Conservation (phyloP, 805 yeast species). For the Metschnikowia kunwiensis region DNA sequence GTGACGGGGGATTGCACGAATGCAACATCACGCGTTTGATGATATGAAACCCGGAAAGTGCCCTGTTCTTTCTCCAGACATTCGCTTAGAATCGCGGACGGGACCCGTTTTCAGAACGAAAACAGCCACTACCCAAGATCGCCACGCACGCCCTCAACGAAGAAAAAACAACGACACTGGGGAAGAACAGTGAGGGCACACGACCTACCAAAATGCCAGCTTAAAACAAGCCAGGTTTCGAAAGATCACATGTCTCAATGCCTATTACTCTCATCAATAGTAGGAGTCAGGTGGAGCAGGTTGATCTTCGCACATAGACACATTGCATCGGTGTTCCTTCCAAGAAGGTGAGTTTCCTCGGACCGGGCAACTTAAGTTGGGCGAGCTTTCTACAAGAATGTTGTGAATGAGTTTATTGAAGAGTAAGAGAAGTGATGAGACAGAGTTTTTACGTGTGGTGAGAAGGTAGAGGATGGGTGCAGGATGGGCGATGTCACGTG, state of each 20-base stretch:
- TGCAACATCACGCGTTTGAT: conserved; percentile 2
- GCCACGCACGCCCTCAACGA: not conserved
- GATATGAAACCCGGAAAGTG: conserved; percentile 2
- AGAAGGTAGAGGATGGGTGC: too few species aligned
- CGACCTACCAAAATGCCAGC: not conserved
- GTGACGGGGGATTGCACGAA: not conserved
- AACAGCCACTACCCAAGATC: not conserved
- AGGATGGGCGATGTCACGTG: too few species aligned
- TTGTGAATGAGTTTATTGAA: conserved; percentile 1
- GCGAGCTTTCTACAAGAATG: conserved; percentile 21
- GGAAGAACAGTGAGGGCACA: conserved; percentile 4
- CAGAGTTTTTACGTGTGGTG: too few species aligned
- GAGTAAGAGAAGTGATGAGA: conserved; percentile 2
- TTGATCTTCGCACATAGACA: conserved; percentile 46
- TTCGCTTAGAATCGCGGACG: not conserved
- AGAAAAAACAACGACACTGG: conserved; percentile 1
- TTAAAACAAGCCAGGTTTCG: conserved; percentile 9
- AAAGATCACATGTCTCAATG: not conserved
- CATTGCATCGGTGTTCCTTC: conserved; percentile 43
- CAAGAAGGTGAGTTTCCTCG: conserved; percentile 24
- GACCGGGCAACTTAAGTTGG: conserved; percentile 48
- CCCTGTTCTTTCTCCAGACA: conserved; percentile 3
- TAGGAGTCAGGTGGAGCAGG: conserved; percentile 1
- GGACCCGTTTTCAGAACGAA: conserved; percentile 13
- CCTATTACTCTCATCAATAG: conserved; percentile 8